These are phyloP conservation scores for Cetraspora pellucida DNA, from an alignment of 192 early-diverging fungal genomes.

Conservation along the genomic window DNA sequence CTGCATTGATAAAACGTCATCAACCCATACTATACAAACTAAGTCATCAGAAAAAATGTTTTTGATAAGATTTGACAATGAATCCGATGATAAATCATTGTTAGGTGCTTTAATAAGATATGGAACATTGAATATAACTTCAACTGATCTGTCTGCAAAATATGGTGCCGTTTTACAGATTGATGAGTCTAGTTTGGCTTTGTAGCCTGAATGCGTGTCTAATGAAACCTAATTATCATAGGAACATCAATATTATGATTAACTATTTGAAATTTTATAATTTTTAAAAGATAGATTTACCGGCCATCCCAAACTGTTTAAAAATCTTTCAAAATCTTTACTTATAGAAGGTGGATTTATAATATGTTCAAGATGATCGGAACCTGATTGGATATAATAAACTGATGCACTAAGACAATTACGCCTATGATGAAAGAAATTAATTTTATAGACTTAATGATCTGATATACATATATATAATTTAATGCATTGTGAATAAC, in stretches of 20 bases:
- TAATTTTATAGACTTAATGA: not conserved
- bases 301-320: slow-evolving; percentile 73
- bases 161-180: slow-evolving; percentile 68
- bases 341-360: slow-evolving; percentile 50
- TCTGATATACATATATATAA: not conserved
- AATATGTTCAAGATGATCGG: slow-evolving; percentile 53
- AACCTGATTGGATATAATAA: slow-evolving; percentile 63
- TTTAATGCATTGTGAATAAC: not conserved
- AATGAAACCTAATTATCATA: slow-evolving; percentile 48
- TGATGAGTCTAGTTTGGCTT: slow-evolving; percentile 54
- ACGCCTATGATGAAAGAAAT: slow-evolving; percentile 44
- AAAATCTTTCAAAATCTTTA: slow-evolving; percentile 68
- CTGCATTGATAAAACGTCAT: slow-evolving; percentile 57
- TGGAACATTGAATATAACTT: slow-evolving; percentile 75
- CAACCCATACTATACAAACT: slow-evolving; percentile 74
- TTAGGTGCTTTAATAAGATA: slow-evolving; percentile 53
- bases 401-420: slow-evolving; percentile 71
- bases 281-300: slow-evolving; percentile 40
- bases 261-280: too few species aligned
- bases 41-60: slow-evolving; percentile 57
- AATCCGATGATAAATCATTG: slow-evolving; percentile 30
- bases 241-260: not conserved
- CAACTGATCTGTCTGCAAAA: slow-evolving; percentile 65
- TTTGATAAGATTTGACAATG: slow-evolving; percentile 52
- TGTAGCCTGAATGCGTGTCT: slow-evolving; percentile 64